Base-by-base conservation (phyloP, 176 grass and related monocot genomes). In the Triticum turgidum region DNA sequence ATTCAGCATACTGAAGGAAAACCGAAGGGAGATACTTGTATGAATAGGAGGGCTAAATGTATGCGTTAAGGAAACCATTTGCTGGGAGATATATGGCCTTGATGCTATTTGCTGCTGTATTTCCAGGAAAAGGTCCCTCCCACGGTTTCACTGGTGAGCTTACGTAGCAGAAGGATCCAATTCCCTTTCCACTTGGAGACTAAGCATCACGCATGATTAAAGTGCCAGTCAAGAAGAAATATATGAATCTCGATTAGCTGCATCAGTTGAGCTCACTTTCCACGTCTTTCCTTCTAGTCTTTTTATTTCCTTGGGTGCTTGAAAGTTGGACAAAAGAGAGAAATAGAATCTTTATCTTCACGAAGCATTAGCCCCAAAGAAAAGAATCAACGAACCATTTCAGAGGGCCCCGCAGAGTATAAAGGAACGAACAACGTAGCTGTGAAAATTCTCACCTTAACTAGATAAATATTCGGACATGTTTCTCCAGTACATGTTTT, bases 301-400 rank as follows among this genome's bases (percentile, higher is more conserved):
- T 64, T 11, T 25, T 59, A 59, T 59, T 59, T 59, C 56, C 18
- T 18, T 9, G 37, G 37, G 62, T 84, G 68, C 37, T 81, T 81
- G 77, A 91, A 87, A 81, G 62, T 12, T 51, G 39, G 12, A 39
- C 51, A 61, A 52, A 39, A 13, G 69, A 39, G 15, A 69, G 63
- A 77, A 73, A 22, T 9, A 45, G 83, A 88, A 88, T 88, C 63
- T 91, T 81, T 80, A 87, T 91, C 68, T 80, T 47, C 70, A 71
- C 21, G 85, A 59, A 88, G 81, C 89, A 91, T 78, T 91, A 91
- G 81, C 61, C 85, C 69, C 69, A 85, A 91, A 91, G 86, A 54
- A 91, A 91, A 72, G 89, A 91, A 91, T 88, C 80, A 87, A 69
- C 37, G 81, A 88, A 91, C 77, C 85, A 80, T 81, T 66, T 64